Conservation (phyloP, 495 filamentous ascomycete genomes). For the Hypoxylon intermedium region DNA sequence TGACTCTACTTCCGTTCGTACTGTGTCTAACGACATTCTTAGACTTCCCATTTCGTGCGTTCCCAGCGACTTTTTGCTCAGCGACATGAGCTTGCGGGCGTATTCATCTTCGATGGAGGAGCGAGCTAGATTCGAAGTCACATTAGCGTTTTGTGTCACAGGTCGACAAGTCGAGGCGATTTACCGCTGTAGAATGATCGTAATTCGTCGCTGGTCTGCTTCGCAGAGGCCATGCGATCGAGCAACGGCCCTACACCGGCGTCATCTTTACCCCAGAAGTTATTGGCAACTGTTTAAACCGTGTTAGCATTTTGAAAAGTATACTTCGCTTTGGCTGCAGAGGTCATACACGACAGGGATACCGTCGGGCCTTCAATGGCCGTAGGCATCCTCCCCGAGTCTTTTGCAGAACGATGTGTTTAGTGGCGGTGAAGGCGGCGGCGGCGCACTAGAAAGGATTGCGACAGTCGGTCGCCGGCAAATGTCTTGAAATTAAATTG, state of each 20-base stretch:
- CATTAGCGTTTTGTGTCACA: not conserved
- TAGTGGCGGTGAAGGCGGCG: slow-evolving; percentile 4
- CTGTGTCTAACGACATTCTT: slow-evolving; percentile 79
- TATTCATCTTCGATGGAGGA: slow-evolving; percentile 97
- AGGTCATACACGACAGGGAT: slow-evolving; percentile 40
- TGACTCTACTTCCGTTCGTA: slow-evolving; percentile 90
- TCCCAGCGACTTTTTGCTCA: slow-evolving; percentile 88
- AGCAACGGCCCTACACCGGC: slow-evolving; percentile 91
- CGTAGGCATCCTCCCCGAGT: slow-evolving; percentile 40
- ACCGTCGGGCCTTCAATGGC: slow-evolving; percentile 45
- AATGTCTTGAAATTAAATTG: slow-evolving; percentile 36
- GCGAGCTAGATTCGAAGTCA: slow-evolving; percentile 64
- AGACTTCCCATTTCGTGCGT: slow-evolving; percentile 88
- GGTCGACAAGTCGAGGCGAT: slow-evolving; percentile 10
- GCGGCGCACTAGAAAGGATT: slow-evolving; percentile 1
- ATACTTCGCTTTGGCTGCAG: not conserved
- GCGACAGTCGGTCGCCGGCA: not conserved
- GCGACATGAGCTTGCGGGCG: slow-evolving; percentile 83
- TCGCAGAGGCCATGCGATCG: slow-evolving; percentile 94
- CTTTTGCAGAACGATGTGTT: slow-evolving; percentile 3
- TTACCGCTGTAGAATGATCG: slow-evolving; percentile 88
- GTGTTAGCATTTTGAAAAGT: slow-evolving; percentile 22
- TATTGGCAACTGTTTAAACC: slow-evolving; percentile 81
- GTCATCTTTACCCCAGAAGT: slow-evolving; percentile 99
- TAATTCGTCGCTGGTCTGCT: slow-evolving; percentile 93